A percentile compares a stretch with the other conserved stretches of the same genome.
Evolutionary conservation across 495 filamentous ascomycete species (phyloP).

Genomic region (Astrothelium macrocarpum): DNA sequence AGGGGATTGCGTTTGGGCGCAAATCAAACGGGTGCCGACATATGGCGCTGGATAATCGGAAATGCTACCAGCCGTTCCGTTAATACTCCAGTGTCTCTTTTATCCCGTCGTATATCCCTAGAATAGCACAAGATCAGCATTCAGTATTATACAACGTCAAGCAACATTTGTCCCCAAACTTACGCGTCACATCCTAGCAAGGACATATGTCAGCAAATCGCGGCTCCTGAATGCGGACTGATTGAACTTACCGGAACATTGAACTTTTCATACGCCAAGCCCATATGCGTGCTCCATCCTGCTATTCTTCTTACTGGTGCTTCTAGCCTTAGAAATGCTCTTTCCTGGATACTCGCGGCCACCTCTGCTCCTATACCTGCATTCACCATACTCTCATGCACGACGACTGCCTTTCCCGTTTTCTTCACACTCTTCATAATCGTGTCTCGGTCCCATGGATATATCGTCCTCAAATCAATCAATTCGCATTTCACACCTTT

Average conservation of each 20-base stretch:
- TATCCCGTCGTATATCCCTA: slow-evolving; percentile 37
- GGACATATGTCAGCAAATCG: slow-evolving; percentile 13
- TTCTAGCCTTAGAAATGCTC: slow-evolving; percentile 77
- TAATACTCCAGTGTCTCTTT: slow-evolving; percentile 1
- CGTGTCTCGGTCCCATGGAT: slow-evolving; percentile 87
- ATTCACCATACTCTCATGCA: slow-evolving; percentile 94
- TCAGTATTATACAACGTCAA: background rate
- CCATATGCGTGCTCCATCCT: slow-evolving; percentile 83
- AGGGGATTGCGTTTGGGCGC: too few species aligned
- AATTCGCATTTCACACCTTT: slow-evolving; percentile 57
- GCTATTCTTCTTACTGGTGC: slow-evolving; percentile 88
- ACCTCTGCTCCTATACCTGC: slow-evolving; percentile 91
- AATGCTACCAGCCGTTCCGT: too few species aligned
- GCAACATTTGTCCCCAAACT: slow-evolving; percentile 35
- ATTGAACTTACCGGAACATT: slow-evolving; percentile 51
- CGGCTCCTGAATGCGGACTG: background rate
- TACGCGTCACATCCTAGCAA: slow-evolving; percentile 84
- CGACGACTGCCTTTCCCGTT: slow-evolving; percentile 82
- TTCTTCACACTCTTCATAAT: slow-evolving; percentile 78
- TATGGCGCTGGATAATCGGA: too few species aligned
- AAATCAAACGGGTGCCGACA: too few species aligned
- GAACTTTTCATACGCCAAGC: slow-evolving; percentile 74
- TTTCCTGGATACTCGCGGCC: slow-evolving; percentile 82
- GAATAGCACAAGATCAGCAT: slow-evolving; percentile 5
- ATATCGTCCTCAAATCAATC: slow-evolving; percentile 84